Conservation (phyloP, 176 grass and related monocot genomes). For the Hsuehochloa calcarea region DNA sequence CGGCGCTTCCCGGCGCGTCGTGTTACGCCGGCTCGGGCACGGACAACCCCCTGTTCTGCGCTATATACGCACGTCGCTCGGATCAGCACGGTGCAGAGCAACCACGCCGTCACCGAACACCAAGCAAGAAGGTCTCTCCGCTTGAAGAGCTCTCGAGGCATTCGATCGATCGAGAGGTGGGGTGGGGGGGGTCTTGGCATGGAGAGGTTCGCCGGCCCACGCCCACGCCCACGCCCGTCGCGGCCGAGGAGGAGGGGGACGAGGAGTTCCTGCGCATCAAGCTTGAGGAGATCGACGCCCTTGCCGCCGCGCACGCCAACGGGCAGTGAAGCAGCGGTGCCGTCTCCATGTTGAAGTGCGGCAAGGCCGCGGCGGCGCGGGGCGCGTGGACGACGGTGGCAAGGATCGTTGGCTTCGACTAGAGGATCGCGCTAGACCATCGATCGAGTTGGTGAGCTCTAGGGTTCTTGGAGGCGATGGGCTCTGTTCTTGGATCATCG, state of each 20-base stretch:
- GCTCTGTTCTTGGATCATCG: too few species aligned
- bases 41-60: not conserved
- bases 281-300: constrained; percentile 45
- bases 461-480: too few species aligned
- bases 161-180: not conserved
- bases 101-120: not conserved
- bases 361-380: not conserved
- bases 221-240: too few species aligned
- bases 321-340: not conserved
- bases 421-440: not conserved
- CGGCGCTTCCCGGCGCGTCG: too few species aligned
- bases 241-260: not conserved
- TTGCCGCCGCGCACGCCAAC: constrained; percentile 15
- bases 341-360: not conserved
- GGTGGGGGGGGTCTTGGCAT: not conserved
- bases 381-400: not conserved
- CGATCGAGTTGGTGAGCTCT: too few species aligned
- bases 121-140: not conserved
- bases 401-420: constrained; percentile 20
- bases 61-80: not conserved
- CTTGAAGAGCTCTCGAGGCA: too few species aligned
- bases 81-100: not conserved
- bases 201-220: constrained; percentile 53
- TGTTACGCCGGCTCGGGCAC: too few species aligned
- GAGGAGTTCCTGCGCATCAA: constrained; percentile 29